Conservation (phyloP, 2,329 filamentous ascomycete species). For the Cladosporium sp. region DNA sequence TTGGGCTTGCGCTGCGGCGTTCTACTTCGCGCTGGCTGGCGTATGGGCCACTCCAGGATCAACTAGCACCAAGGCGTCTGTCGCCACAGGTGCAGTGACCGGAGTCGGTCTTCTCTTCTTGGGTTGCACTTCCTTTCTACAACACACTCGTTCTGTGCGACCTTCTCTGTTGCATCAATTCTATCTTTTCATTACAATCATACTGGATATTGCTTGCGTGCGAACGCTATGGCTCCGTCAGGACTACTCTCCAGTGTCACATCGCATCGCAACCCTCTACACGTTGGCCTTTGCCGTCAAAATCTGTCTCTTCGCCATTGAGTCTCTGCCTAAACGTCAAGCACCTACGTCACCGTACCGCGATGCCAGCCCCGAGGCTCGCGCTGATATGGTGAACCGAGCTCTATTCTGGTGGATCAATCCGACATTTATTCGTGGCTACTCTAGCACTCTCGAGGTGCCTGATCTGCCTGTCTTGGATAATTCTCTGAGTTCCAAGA, state of each 20-base stretch:
- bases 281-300: constrained; percentile 41
- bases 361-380: constrained; percentile 23
- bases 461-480: constrained; percentile 30
- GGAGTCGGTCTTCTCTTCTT: constrained; percentile 45
- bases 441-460: constrained; percentile 26
- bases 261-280: constrained; percentile 38
- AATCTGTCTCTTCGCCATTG: constrained; percentile 39
- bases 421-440: constrained; percentile 34
- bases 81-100: constrained; percentile 45
- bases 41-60: constrained; percentile 13
- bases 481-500: constrained; percentile 20
- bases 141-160: constrained; percentile 20
- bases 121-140: constrained; percentile 35
- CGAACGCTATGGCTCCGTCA: constrained; percentile 31
- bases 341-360: constrained; percentile 42
- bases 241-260: constrained; percentile 30
- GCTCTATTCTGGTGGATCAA: constrained; percentile 42
- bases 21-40: constrained; percentile 10
- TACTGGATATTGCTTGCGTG: constrained; percentile 19
- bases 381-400: constrained; percentile 30
- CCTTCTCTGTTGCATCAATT: constrained; percentile 19
- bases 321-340: constrained; percentile 48
- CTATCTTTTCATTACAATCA: constrained; percentile 19
- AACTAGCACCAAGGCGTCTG: constrained; percentile 40
- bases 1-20: constrained; percentile 3